phyloP scores from a whole-genome alignment of 2,329 filamentous ascomycete species.

The Diaporthe ampelina region DNA sequence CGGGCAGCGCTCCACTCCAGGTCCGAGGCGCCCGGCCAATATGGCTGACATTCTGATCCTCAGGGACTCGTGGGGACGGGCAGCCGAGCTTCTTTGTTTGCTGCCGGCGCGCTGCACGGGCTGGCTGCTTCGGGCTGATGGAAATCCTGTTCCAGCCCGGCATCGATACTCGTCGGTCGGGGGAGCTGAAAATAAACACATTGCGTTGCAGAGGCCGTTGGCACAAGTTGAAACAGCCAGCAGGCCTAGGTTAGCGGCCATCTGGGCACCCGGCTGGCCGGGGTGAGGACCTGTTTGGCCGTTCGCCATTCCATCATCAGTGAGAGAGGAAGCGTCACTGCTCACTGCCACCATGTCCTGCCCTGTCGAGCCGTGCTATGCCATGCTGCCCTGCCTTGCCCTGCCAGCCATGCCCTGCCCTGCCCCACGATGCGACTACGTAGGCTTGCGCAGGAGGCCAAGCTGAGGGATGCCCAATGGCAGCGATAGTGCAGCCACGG shows the following conservation, averaged over 20 bases:
- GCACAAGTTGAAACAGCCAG: conserved; percentile 22
- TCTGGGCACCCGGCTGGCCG: conserved; percentile 19
- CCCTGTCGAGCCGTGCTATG: too few species aligned
- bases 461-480: conserved; percentile 23
- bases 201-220: conserved; percentile 25
- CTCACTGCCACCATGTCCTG: conserved; percentile 18
- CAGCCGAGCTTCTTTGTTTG: conserved; percentile 15
- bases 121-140: neutral
- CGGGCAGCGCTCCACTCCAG: conserved; percentile 1
- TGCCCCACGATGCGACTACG: neutral
- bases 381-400: neutral
- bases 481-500: conserved; percentile 21
- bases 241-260: conserved; percentile 12
- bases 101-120: conserved; percentile 12
- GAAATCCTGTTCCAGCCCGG: conserved; percentile 14
- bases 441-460: conserved; percentile 25
- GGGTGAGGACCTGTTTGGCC: conserved; percentile 27
- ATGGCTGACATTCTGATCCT: conserved; percentile 3
- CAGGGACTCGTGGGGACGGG: conserved; percentile 6
- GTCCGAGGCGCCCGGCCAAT: conserved; percentile 25
- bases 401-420: neutral
- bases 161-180: neutral
- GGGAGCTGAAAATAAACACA: conserved; percentile 27
- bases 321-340: conserved; percentile 26
- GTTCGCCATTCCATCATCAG: conserved; percentile 17